These are phyloP conservation scores for Populus tremula DNA, from an alignment of 345 rosid species.

Conservation along the genomic window DNA sequence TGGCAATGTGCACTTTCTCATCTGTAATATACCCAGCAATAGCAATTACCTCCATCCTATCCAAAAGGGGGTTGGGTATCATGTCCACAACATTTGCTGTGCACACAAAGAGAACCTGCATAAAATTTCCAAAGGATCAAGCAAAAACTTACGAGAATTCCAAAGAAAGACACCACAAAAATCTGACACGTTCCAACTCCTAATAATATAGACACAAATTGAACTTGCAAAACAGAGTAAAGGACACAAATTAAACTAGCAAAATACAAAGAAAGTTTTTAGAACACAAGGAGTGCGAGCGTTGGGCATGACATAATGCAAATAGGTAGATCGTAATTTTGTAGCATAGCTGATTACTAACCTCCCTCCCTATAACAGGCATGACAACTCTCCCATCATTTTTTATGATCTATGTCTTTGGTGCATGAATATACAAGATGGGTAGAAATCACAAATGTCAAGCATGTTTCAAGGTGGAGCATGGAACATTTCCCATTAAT, in stretches of 20 bases:
- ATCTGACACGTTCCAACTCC: neutral
- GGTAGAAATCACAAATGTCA: neutral
- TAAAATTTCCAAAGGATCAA: conserved; percentile 11
- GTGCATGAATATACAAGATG: neutral
- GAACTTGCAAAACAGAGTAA: neutral
- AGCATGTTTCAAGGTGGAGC: neutral
- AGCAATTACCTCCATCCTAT: conserved; percentile 96
- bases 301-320: neutral
- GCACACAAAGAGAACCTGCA: conserved; percentile 96
- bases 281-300: neutral
- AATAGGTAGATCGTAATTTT: too few relatives aligned
- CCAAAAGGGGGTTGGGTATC: conserved; percentile 96
- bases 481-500: neutral
- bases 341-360: too few relatives aligned
- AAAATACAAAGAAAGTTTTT: neutral
- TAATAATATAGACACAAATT: neutral
- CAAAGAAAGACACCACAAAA: neutral
- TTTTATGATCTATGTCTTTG: too few relatives aligned
- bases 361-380: neutral
- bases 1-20: conserved; percentile 96
- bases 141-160: conserved; percentile 2
- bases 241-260: neutral
- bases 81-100: conserved; percentile 95
- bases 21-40: conserved; percentile 98
- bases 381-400: neutral